Conservation (phyloP, 345 rosid genomes). For the Rhizophora mangle region DNA sequence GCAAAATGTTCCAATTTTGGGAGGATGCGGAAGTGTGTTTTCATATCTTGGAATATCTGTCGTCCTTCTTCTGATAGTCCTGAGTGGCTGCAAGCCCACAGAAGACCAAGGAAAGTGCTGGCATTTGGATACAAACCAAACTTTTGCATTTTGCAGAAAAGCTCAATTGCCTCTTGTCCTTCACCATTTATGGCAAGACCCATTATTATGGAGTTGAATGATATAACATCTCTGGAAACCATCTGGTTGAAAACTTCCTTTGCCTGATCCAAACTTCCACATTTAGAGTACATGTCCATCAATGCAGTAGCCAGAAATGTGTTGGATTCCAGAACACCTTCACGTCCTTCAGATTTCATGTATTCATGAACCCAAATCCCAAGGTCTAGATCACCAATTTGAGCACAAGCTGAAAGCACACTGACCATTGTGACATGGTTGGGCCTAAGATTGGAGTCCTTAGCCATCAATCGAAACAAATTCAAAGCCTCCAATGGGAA, state of each 20-base stretch:
- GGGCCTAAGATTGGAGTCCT: constrained; percentile 21
- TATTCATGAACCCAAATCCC: constrained; percentile 35
- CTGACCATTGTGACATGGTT: constrained; percentile 50
- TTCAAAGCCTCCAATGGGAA: constrained; percentile 33
- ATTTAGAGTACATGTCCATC: constrained; percentile 47
- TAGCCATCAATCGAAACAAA: constrained; percentile 34
- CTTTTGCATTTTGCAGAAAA: constrained; percentile 31
- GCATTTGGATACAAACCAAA: constrained; percentile 28
- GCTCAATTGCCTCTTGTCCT: constrained; percentile 33
- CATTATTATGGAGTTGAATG: constrained; percentile 48
- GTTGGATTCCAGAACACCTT: constrained; percentile 32
- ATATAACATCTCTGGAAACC: constrained; percentile 36
- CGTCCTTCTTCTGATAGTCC: constrained; percentile 37
- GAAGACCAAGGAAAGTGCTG: constrained; percentile 40
- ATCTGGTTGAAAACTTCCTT: constrained; percentile 28
- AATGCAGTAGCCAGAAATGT: constrained; percentile 37
- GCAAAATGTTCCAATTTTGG: constrained; percentile 44
- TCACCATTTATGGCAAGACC: constrained; percentile 42
- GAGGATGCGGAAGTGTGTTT: constrained; percentile 10
- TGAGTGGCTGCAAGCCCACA: constrained; percentile 43
- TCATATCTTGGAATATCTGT: constrained; percentile 33
- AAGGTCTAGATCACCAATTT: constrained; percentile 47
- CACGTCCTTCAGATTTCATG: constrained; percentile 27
- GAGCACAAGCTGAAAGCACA: constrained; percentile 42
- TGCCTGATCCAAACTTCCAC: constrained; percentile 40